Percentiles rank a stretch among this genome's conserved stretches.
phyloP scores from a whole-genome alignment of 1,284 basidiomycete genomes.

The Moniliella sp. region DNA sequence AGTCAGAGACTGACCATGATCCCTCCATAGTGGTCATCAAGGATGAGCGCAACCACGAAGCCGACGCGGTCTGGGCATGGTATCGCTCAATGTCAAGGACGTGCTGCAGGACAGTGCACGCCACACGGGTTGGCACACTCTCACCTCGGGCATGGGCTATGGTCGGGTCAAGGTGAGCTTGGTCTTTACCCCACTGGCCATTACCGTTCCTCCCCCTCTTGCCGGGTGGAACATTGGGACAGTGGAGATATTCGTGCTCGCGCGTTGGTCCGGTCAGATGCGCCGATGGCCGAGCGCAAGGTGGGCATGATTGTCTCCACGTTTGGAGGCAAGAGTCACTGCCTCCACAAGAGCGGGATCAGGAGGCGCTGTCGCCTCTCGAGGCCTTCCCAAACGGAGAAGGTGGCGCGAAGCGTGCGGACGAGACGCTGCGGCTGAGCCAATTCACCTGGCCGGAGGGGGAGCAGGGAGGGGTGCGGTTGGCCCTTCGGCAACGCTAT shows the following conservation, averaged over 20 bases:
- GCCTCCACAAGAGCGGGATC: background rate
- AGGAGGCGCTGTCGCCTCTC: slow-evolving; percentile 6
- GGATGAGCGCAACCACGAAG: slow-evolving; percentile 19
- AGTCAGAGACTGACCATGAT: no score
- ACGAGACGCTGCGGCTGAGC: slow-evolving; percentile 1
- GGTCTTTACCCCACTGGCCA: slow-evolving; percentile 17
- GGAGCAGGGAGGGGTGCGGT: background rate
- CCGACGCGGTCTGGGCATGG: slow-evolving; percentile 21
- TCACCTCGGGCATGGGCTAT: slow-evolving; percentile 5
- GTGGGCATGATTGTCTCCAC: slow-evolving; percentile 10
- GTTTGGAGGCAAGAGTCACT: slow-evolving; percentile 9
- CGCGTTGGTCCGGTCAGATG: slow-evolving; percentile 7
- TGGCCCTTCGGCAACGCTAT: slow-evolving; percentile 4
- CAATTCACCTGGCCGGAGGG: background rate
- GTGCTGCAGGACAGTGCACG: slow-evolving; percentile 10
- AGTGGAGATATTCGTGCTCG: slow-evolving; percentile 10
- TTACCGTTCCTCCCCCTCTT: slow-evolving; percentile 14
- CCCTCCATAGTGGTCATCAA: slow-evolving; percentile 16
- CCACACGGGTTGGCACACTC: slow-evolving; percentile 13
- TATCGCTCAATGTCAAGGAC: slow-evolving; percentile 12
- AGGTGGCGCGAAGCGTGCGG: slow-evolving; percentile 2
- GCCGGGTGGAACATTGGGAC: slow-evolving; percentile 23
- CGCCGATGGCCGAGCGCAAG: slow-evolving; percentile 10
- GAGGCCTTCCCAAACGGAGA: slow-evolving; percentile 5
- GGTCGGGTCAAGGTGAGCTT: slow-evolving; percentile 21